phyloP scores from a whole-genome alignment of 805 yeast species.

The Starmerella cellae region DNA sequence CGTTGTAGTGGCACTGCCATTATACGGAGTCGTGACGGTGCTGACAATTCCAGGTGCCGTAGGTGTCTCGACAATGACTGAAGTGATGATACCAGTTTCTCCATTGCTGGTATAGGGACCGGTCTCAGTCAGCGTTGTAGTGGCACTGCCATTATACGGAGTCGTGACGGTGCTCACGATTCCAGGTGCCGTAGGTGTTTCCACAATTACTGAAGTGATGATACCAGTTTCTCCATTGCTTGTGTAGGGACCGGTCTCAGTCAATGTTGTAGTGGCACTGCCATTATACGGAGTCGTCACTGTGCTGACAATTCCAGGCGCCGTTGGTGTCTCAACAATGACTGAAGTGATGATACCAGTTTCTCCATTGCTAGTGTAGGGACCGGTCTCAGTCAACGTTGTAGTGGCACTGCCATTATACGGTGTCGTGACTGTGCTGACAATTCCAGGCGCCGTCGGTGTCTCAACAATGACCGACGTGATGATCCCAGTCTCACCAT shows the following conservation, averaged over 20 bases:
- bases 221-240: background rate
- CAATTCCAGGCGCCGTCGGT: conserved; percentile 1
- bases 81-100: too few relatives aligned
- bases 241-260: background rate
- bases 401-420: background rate
- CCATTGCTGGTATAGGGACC: too few relatives aligned
- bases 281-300: conserved; percentile 1
- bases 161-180: too few relatives aligned
- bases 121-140: too few relatives aligned
- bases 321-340: conserved; percentile 3
- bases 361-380: background rate
- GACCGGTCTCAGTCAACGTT: background rate
- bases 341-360: background rate
- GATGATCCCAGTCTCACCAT: background rate
- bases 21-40: too few relatives aligned
- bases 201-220: background rate
- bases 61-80: too few relatives aligned
- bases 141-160: too few relatives aligned
- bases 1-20: too few relatives aligned
- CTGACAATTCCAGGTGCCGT: too few relatives aligned
- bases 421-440: background rate
- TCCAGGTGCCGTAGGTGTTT: conserved; percentile 4
- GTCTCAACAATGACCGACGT: conserved; percentile 5
- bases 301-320: background rate
- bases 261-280: conserved; percentile 1